Percentiles rank a stretch among this genome's conserved stretches.
Evolutionary conservation across 1,139 yeast species (phyloP).

Genomic region (Geotrichum cucujoidarum): DNA sequence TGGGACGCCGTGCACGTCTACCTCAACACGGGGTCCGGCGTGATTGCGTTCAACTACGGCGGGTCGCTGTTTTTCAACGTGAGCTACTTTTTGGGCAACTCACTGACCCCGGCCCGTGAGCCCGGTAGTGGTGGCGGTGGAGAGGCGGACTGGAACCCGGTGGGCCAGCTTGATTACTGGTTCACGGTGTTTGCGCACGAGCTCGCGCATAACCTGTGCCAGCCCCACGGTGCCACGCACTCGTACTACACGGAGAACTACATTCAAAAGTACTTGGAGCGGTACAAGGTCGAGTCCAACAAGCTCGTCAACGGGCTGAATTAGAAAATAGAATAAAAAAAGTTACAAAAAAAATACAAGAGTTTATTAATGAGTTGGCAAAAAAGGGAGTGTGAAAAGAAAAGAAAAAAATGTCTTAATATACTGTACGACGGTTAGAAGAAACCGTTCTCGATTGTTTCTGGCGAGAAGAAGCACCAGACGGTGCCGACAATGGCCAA

Average conservation of each 20-base stretch:
- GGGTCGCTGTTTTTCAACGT: slow-evolving; percentile 39
- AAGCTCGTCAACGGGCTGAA: slow-evolving; percentile 4
- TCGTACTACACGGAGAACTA: slow-evolving; percentile 31
- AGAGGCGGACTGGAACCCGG: slow-evolving; percentile 22
- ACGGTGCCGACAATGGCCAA: slow-evolving; percentile 35
- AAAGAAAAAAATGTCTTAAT: too few species aligned
- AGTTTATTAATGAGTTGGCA: too few species aligned
- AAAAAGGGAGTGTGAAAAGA: too few species aligned
- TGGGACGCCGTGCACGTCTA: slow-evolving; percentile 32
- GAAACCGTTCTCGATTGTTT: slow-evolving; percentile 12
- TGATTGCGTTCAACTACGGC: slow-evolving; percentile 40
- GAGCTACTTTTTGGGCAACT: slow-evolving; percentile 27
- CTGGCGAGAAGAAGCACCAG: slow-evolving; percentile 24
- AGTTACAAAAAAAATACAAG: too few species aligned
- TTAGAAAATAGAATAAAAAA: not conserved
- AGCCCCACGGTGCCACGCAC: slow-evolving; percentile 38
- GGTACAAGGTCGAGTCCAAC: slow-evolving; percentile 10
- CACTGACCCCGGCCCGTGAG: slow-evolving; percentile 17
- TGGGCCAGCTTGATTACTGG: slow-evolving; percentile 36
- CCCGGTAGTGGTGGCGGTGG: too few species aligned
- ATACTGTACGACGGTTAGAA: too few species aligned
- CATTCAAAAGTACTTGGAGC: slow-evolving; percentile 11
- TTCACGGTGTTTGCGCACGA: slow-evolving; percentile 41
- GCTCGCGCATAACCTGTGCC: slow-evolving; percentile 39
- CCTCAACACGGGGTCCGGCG: slow-evolving; percentile 26